Percentiles rank a stretch among this genome's conserved stretches.
phyloP scores from a whole-genome alignment of 257 asterid genomes.

The Ballota nigra region DNA sequence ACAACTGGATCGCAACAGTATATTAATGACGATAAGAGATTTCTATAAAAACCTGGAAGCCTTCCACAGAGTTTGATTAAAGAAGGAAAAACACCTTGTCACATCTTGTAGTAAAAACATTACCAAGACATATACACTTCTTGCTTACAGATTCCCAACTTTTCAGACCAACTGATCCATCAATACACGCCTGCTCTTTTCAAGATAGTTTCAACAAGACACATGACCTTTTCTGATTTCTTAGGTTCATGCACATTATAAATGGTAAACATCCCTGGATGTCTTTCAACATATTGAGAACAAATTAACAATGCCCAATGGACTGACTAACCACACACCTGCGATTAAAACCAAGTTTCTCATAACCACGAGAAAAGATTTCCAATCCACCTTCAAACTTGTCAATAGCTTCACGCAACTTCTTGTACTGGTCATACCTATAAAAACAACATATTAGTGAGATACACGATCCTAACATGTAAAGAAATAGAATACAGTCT shows the following conservation, averaged over 20 bases:
- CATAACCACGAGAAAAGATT: slow-evolving; percentile 90
- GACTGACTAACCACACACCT: slow-evolving; percentile 47
- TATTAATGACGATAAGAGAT: background rate
- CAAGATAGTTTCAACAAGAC: background rate
- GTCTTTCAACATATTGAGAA: slow-evolving; percentile 1
- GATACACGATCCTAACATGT: slow-evolving; percentile 14
- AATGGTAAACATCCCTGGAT: slow-evolving; percentile 16
- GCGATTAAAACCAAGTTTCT: slow-evolving; percentile 88
- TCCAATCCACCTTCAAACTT: slow-evolving; percentile 91
- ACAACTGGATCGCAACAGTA: background rate
- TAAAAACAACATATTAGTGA: slow-evolving; percentile 15
- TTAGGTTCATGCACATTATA: slow-evolving; percentile 13
- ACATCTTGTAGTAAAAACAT: background rate
- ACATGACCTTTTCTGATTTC: background rate
- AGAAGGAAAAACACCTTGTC: slow-evolving; percentile 12
- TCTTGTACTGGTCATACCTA: slow-evolving; percentile 83
- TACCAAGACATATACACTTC: slow-evolving; percentile 1
- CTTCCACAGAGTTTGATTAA: slow-evolving; percentile 6
- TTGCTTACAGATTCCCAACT: background rate
- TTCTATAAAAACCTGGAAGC: background rate
- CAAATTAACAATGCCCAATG: slow-evolving; percentile 15
- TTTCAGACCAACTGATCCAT: background rate
- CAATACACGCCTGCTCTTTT: background rate
- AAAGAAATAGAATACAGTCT: background rate
- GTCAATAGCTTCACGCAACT: slow-evolving; percentile 77